These are phyloP conservation scores for Rubroboletus satanas DNA, from an alignment of 768 basidiomycete species.

Conservation along the genomic window DNA sequence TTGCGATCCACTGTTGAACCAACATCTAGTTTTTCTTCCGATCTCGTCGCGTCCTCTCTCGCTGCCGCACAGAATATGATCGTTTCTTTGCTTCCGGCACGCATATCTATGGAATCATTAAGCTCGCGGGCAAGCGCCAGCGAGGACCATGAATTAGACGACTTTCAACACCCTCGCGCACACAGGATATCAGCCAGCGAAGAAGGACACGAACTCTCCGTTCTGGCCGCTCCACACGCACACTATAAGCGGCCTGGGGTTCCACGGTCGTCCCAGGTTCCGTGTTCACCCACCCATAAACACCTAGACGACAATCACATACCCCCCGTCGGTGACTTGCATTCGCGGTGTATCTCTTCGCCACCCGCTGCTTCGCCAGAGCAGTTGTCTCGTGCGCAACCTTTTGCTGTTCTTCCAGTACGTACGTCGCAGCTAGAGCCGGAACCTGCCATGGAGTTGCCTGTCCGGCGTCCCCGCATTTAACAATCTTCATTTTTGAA, in stretches of 20 bases:
- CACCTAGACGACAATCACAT: background rate
- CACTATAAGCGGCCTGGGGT: background rate
- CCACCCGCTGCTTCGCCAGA: background rate
- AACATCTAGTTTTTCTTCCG: conserved; percentile 2
- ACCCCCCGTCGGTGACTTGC: background rate
- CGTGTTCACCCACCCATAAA: background rate
- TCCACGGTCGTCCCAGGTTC: background rate
- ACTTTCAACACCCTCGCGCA: conserved; percentile 4
- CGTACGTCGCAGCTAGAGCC: conserved; percentile 32
- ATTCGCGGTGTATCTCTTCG: background rate
- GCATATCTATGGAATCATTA: conserved; percentile 29
- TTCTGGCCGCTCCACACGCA: background rate
- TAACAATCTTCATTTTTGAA: background rate
- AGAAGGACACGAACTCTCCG: conserved; percentile 16
- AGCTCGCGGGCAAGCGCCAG: conserved; percentile 26
- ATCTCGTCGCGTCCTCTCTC: conserved; percentile 16
- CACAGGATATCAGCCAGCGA: background rate
- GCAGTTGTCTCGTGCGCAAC: conserved; percentile 6
- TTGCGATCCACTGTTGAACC: background rate
- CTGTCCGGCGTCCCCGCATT: conserved; percentile 8
- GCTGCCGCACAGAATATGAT: conserved; percentile 20
- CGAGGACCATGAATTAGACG: conserved; percentile 29
- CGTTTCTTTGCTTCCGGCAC: conserved; percentile 24
- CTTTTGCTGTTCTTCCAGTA: conserved; percentile 22
- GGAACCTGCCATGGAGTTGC: conserved; percentile 32